Evolutionary conservation across 768 basidiomycete species (phyloP).

Genomic region (Kwoniella dendrophila): DNA sequence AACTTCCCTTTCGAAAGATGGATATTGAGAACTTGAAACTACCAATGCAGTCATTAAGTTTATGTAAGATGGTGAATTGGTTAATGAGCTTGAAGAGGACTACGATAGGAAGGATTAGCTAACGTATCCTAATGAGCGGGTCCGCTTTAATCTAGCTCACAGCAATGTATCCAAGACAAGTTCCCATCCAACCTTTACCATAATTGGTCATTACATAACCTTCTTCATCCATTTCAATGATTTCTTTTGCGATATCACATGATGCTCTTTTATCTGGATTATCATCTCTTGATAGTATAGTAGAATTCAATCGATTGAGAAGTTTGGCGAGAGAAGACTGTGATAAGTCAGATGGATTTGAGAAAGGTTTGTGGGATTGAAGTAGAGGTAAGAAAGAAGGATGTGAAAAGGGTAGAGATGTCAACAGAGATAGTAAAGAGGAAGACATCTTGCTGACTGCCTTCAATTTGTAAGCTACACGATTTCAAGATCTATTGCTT

Average conservation of each 20-base stretch:
- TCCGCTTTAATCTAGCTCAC: conserved; percentile 15
- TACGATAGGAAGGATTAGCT: background rate
- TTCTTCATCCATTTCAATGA: conserved; percentile 39
- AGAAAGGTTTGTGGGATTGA: conserved; percentile 32
- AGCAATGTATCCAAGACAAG: conserved; percentile 20
- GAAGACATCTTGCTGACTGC: conserved; percentile 1
- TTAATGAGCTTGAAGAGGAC: conserved; percentile 16
- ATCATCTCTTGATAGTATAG: conserved; percentile 18
- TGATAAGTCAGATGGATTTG: conserved; percentile 28
- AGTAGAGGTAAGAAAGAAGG: conserved; percentile 30
- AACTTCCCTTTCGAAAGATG: conserved; percentile 45
- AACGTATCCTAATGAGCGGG: background rate
- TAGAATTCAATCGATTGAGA: conserved; percentile 26
- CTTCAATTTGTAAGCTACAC: too few relatives aligned
- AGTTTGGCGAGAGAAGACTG: conserved; percentile 24
- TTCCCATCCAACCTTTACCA: conserved; percentile 40
- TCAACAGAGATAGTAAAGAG: conserved; percentile 23
- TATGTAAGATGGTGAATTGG: conserved; percentile 12
- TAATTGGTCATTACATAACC: conserved; percentile 40
- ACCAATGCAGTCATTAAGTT: conserved; percentile 27
- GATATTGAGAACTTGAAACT: conserved; percentile 27
- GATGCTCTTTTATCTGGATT: conserved; percentile 16
- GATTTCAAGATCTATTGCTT: too few relatives aligned
- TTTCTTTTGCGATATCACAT: conserved; percentile 24
- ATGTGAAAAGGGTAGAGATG: conserved; percentile 30